Percentiles rank a stretch among this genome's conserved stretches.
These are phyloP conservation scores for Fereydounia khargensis DNA, from an alignment of 1,284 basidiomycete genomes.

Conservation along the genomic window DNA sequence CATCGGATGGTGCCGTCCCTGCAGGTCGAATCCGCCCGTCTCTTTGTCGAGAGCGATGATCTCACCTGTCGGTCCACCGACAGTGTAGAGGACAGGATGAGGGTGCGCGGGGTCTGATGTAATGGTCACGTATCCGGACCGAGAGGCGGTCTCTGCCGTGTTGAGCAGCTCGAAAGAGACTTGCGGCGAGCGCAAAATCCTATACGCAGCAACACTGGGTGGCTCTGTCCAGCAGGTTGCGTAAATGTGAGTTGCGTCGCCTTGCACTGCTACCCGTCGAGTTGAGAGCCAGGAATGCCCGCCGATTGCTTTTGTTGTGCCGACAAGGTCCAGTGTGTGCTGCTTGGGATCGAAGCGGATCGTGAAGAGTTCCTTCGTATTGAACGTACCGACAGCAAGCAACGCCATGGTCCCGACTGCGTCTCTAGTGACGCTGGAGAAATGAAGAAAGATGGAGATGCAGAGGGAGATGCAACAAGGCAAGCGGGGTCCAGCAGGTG, in stretches of 20 bases:
- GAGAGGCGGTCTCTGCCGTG: conserved; percentile 28
- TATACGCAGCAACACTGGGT: conserved; percentile 32
- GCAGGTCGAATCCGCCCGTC: conserved; percentile 45
- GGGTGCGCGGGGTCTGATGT: conserved; percentile 12
- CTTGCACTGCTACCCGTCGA: not conserved
- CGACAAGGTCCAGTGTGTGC: conserved; percentile 16
- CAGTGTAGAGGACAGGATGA: conserved; percentile 56
- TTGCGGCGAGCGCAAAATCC: conserved; percentile 9
- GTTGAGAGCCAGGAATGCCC: conserved; percentile 41
- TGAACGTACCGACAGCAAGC: conserved; percentile 34
- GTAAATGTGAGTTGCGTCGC: conserved; percentile 26
- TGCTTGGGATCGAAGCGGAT: conserved; percentile 18
- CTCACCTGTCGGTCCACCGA: conserved; percentile 59
- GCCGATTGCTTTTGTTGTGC: conserved; percentile 21
- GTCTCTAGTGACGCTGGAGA: no score
- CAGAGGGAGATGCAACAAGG: no score
- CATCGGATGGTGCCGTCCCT: conserved; percentile 6
- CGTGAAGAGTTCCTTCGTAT: conserved; percentile 35
- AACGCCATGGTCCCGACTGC: no score
- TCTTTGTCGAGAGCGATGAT: conserved; percentile 49
- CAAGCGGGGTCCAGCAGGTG: no score
- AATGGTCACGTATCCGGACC: conserved; percentile 36
- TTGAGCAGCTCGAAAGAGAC: conserved; percentile 21
- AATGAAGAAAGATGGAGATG: no score
- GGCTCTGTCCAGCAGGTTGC: conserved; percentile 40